These are phyloP conservation scores for Globisporangium nodosum DNA, from an alignment of 352 stramenopile genomes.

Conservation along the genomic window DNA sequence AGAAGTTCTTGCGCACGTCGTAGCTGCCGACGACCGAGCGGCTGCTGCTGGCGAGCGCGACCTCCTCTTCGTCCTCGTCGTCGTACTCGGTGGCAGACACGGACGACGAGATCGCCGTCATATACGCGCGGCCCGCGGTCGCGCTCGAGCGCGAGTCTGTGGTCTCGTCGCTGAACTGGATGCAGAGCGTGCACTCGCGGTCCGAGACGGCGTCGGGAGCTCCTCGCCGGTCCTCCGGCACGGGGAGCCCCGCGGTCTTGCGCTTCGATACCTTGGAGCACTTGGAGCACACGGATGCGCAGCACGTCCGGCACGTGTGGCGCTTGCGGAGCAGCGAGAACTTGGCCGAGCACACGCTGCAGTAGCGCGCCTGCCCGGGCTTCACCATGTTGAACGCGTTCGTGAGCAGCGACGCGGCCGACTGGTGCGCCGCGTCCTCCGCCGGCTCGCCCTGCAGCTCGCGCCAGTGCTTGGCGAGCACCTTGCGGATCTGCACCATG, in stretches of 20 bases:
- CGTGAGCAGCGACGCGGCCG: slow-evolving; percentile 19
- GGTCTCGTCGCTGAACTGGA: slow-evolving; percentile 39
- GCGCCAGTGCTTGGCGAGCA: slow-evolving; percentile 51
- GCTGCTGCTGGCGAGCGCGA: slow-evolving; percentile 13
- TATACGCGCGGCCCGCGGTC: slow-evolving; percentile 26
- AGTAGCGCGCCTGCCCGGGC: slow-evolving; percentile 26
- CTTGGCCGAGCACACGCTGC: slow-evolving; percentile 45
- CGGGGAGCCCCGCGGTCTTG: slow-evolving; percentile 1
- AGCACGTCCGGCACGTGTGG: slow-evolving; percentile 49
- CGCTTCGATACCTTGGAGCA: slow-evolving; percentile 28
- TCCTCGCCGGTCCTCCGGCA: not conserved
- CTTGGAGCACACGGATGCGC: slow-evolving; percentile 43
- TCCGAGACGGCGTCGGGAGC: slow-evolving; percentile 1
- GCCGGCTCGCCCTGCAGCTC: slow-evolving; percentile 19
- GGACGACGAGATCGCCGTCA: slow-evolving; percentile 19
- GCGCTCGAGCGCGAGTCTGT: slow-evolving; percentile 20
- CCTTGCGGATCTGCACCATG: slow-evolving; percentile 42
- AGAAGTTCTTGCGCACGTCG: not conserved
- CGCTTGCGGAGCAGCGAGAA: slow-evolving; percentile 67
- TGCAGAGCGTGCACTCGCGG: slow-evolving; percentile 55
- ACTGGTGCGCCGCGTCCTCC: slow-evolving; percentile 11
- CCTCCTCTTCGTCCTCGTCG: slow-evolving; percentile 14
- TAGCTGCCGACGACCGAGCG: slow-evolving; percentile 18
- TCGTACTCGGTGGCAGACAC: slow-evolving; percentile 16
- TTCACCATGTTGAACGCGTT: slow-evolving; percentile 14